phyloP scores from a whole-genome alignment of 345 rosid genomes.

The Excoecaria agallocha region DNA sequence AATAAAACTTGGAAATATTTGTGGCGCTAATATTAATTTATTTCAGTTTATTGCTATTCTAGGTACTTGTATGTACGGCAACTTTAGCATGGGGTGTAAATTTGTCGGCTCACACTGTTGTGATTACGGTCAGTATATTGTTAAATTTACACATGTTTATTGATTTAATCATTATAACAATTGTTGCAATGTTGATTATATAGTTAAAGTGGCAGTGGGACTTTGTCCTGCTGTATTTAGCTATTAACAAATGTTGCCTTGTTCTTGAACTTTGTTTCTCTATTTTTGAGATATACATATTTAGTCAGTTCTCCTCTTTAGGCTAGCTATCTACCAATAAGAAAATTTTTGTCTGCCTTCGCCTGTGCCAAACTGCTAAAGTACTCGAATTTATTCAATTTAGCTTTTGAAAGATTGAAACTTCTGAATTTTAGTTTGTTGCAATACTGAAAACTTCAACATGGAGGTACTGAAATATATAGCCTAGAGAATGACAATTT shows the following conservation, averaged over 20 bases:
- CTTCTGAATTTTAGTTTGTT: background rate
- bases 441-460: background rate
- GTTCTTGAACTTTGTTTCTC: background rate
- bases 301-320: background rate
- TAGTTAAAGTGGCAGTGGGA: constrained; percentile 4
- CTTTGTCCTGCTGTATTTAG: background rate
- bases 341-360: background rate
- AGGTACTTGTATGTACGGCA: too few relatives aligned
- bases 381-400: background rate
- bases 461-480: constrained; percentile 6
- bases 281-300: background rate
- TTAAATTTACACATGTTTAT: too few relatives aligned
- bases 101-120: too few relatives aligned
- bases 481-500: background rate
- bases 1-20: too few relatives aligned
- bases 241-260: background rate
- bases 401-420: background rate
- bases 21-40: too few relatives aligned
- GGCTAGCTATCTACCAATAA: background rate
- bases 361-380: background rate
- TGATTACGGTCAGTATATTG: too few relatives aligned
- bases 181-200: background rate
- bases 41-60: too few relatives aligned
- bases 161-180: constrained; percentile 4
- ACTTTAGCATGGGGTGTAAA: too few relatives aligned